Evolutionary conservation across 176 grass and related monocot species (phyloP), one percentile per base, ranked within the genome.

Genomic region (Eragrostis curvula): DNA sequence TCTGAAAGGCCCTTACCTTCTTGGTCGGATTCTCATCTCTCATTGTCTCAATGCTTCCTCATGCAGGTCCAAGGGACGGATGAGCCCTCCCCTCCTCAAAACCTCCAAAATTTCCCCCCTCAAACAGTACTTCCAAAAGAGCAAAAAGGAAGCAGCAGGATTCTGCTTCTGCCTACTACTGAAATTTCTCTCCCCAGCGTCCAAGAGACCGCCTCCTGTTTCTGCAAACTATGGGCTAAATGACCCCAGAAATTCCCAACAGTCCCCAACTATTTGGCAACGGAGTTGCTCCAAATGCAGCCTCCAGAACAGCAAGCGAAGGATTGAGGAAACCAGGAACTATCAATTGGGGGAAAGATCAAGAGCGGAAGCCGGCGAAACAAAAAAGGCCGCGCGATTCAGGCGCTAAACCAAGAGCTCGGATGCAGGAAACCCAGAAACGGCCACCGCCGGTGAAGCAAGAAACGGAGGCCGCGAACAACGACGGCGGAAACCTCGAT

Each of bases 21-120:
- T 87, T 92, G 78, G 71, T 94, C 36, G 82, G 79, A 90, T 85
- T 88, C 36, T 92, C 93, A 92, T 95, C 93, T 92, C 93, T 95
- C 93, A 95, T 95, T 87, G 82, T 92, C 83, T 82, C 87, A 92
- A 20, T 75, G 81, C 85, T 78, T 82, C 93, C 83, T 85, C 93
- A 95, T 95, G 68, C 85, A 95, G 85, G 49, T 79, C 8, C 85
- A 56, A 73, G 72, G 40, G 20, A 83, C 40, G 58, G 46, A 46
- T 66, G 58, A 27, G 24, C 58, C 58, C 58, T 20, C 56, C 60
- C 84, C 77, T 41, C 82, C 66, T 70, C 21, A 70, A 39, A 83
- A 62, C 84, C 73, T 53, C 75, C 43, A 68, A 67, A n/a, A 9
- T 66, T 36, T 55, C 30, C 32, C 2, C 23, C 51, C 64, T 12